A percentile compares a stretch with the other conserved stretches of the same genome.
Evolutionary conservation across 1,139 yeast species (phyloP).

Genomic region (Protomyces inouyei): DNA sequence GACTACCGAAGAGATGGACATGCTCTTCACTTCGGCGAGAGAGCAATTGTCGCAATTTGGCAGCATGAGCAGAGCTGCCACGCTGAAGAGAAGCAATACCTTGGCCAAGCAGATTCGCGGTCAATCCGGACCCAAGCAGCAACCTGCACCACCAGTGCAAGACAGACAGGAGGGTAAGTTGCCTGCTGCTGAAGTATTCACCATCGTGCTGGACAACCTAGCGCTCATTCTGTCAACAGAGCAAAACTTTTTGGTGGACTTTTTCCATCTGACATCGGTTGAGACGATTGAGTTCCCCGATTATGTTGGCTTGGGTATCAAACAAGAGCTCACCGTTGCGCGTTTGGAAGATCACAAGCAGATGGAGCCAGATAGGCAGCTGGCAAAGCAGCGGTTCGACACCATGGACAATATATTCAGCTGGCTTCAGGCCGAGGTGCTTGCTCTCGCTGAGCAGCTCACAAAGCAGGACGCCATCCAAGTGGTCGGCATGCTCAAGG

Average conservation of each 20-base stretch:
- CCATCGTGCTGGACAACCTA: conserved; percentile 38
- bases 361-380: conserved; percentile 51
- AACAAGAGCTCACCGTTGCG: conserved; percentile 38
- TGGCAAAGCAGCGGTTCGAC: conserved; percentile 52
- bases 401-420: conserved; percentile 57
- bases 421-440: conserved; percentile 46
- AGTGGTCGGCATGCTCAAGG: conserved; percentile 45
- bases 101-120: conserved; percentile 18
- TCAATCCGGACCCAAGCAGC: conserved; percentile 31
- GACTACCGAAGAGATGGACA: conserved; percentile 32
- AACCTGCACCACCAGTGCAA: conserved; percentile 34
- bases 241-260: conserved; percentile 58
- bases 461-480: conserved; percentile 43
- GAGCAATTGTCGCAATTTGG: conserved; percentile 18
- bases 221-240: conserved; percentile 50
- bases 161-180: conserved; percentile 13
- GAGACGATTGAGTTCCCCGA: conserved; percentile 48
- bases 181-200: conserved; percentile 30
- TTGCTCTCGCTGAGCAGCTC: conserved; percentile 40
- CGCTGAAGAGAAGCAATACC: conserved; percentile 36
- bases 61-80: conserved; percentile 22
- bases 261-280: conserved; percentile 63
- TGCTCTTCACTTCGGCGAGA: conserved; percentile 30
- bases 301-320: conserved; percentile 43
- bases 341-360: conserved; percentile 35